These are phyloP conservation scores for Aspergillus tubingensis DNA, from an alignment of 2,329 filamentous ascomycete species.

Conservation along the genomic window DNA sequence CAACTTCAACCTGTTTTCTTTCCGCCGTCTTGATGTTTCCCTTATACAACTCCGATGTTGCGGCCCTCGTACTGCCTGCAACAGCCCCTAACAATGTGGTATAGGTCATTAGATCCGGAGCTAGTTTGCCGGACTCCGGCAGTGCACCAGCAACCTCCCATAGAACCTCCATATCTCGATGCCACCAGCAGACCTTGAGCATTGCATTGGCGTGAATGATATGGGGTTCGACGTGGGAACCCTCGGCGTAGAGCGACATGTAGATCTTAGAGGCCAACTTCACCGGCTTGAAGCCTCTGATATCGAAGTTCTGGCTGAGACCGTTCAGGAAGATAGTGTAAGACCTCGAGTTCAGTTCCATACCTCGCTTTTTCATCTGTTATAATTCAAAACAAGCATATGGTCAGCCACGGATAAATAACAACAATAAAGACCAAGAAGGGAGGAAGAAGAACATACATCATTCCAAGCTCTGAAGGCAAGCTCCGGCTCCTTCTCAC, in stretches of 20 bases:
- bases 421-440: neutral
- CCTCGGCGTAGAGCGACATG: conserved; percentile 67
- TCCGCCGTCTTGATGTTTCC: conserved; percentile 22
- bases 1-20: neutral
- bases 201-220: conserved; percentile 86
- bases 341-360: conserved; percentile 77
- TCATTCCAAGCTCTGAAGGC: conserved; percentile 90
- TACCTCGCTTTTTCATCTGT: conserved; percentile 91
- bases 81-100: conserved; percentile 81
- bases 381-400: conserved; percentile 14
- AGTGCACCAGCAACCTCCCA: conserved; percentile 75
- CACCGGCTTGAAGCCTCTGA: conserved; percentile 58
- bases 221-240: conserved; percentile 67
- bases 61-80: conserved; percentile 48
- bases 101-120: conserved; percentile 74
- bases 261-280: conserved; percentile 74
- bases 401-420: neutral
- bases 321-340: conserved; percentile 83
- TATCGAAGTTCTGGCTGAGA: conserved; percentile 62
- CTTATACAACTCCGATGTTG: conserved; percentile 32
- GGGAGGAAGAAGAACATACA: conserved; percentile 44
- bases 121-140: conserved; percentile 62
- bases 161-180: conserved; percentile 74
- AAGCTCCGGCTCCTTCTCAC: conserved; percentile 58
- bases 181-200: conserved; percentile 76